These are phyloP conservation scores for Cladophialophora psammophila DNA, from an alignment of 2,329 filamentous ascomycete genomes.

Conservation along the genomic window DNA sequence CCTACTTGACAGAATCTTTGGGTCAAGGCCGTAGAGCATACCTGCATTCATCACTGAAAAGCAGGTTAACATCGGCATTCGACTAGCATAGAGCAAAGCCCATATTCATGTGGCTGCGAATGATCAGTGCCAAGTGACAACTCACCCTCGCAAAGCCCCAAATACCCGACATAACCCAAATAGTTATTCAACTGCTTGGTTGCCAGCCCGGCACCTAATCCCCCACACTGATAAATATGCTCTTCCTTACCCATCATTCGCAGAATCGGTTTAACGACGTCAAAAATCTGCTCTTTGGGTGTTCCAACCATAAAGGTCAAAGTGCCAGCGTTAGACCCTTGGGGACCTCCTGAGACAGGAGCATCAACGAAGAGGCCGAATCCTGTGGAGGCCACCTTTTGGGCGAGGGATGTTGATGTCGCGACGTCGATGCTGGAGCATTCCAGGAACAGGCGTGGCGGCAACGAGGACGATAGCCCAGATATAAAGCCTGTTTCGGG, in stretches of 20 bases:
- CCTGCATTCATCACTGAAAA: constrained; percentile 17
- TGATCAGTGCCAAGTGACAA: not conserved
- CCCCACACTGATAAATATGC: constrained; percentile 19
- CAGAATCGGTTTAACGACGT: constrained; percentile 14
- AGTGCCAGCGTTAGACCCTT: constrained; percentile 9
- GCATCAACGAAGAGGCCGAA: constrained; percentile 15
- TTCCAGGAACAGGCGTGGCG: constrained; percentile 11
- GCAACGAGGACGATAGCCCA: not conserved
- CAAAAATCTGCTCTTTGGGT: constrained; percentile 9
- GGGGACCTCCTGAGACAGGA: constrained; percentile 14
- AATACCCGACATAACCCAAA: constrained; percentile 16
- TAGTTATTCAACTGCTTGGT: constrained; percentile 24
- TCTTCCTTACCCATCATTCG: constrained; percentile 18
- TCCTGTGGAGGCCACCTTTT: not conserved
- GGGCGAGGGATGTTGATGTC: constrained; percentile 14
- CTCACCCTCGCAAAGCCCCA: constrained; percentile 19
- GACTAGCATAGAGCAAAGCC: not conserved
- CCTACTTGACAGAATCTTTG: constrained; percentile 21
- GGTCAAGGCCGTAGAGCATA: constrained; percentile 14
- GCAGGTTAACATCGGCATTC: not conserved
- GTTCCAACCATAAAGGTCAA: constrained; percentile 22
- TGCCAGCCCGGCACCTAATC: constrained; percentile 18
- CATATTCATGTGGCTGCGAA: not conserved
- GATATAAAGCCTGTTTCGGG: constrained; percentile 14
- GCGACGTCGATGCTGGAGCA: constrained; percentile 18